A percentile compares a stretch with the other conserved stretches of the same genome.
phyloP scores from a whole-genome alignment of 176 grass and related monocot genomes.

The Carex cristatella region DNA sequence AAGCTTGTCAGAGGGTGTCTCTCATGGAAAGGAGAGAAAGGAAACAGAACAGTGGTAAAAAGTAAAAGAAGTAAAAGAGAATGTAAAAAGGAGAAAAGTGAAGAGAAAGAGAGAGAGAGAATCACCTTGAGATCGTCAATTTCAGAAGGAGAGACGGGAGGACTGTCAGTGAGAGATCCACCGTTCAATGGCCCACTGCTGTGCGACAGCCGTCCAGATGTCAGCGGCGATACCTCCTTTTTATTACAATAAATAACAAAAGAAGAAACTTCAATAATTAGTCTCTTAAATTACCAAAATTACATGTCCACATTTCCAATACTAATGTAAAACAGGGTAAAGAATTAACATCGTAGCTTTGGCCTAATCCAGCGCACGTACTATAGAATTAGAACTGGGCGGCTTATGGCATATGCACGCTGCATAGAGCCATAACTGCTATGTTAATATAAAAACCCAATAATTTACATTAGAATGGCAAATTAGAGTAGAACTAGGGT shows the following conservation, averaged over 20 bases:
- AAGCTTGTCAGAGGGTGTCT: constrained; percentile 29
- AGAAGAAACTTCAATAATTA: neutral
- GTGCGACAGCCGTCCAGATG: constrained; percentile 93
- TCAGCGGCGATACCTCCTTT: constrained; percentile 78
- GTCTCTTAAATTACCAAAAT: constrained; percentile 8
- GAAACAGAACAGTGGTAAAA: neutral
- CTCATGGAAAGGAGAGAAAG: constrained; percentile 43
- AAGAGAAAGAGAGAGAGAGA: neutral
- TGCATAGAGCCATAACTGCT: too few relatives aligned
- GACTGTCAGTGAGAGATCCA: constrained; percentile 86
- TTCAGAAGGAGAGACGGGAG: constrained; percentile 79
- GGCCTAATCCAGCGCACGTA: too few relatives aligned
- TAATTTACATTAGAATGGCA: too few relatives aligned
- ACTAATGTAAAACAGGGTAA: neutral
- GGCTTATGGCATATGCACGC: too few relatives aligned
- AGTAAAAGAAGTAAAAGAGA: neutral
- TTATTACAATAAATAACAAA: neutral
- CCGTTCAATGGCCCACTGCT: constrained; percentile 94
- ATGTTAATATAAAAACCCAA: too few relatives aligned
- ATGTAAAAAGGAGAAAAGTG: neutral
- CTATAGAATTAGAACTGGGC: too few relatives aligned
- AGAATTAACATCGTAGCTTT: too few relatives aligned
- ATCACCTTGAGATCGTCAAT: constrained; percentile 75
- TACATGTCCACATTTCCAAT: neutral
- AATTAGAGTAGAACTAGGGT: too few relatives aligned